A percentile compares a stretch with the other conserved stretches of the same genome.
These are phyloP conservation scores for Saccharomycopsis synnaedendra DNA, from an alignment of 805 yeast genomes.

Conservation along the genomic window DNA sequence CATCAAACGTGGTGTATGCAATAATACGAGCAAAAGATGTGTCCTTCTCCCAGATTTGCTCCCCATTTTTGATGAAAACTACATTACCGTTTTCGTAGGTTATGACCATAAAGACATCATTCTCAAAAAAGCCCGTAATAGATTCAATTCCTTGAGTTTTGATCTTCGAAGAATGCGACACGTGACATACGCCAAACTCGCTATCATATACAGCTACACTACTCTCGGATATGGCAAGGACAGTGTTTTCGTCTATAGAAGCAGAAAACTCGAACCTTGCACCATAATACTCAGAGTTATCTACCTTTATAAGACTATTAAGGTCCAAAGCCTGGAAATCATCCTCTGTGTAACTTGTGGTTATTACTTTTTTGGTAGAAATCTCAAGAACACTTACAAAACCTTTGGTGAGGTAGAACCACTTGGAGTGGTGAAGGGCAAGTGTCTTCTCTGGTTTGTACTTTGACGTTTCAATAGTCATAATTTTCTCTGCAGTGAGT, in stretches of 20 bases:
- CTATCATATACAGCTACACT: constrained; percentile 18
- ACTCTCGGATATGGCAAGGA: constrained; percentile 16
- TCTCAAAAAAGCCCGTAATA: background rate
- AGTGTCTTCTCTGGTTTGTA: too few relatives aligned
- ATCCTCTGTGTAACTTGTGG: background rate
- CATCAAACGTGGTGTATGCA: constrained; percentile 25
- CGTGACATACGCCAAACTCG: constrained; percentile 9
- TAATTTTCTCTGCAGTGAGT: too few relatives aligned
- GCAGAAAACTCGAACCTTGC: background rate
- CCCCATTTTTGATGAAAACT: constrained; percentile 16
- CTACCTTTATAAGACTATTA: constrained; percentile 6
- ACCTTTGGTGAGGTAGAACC: constrained; percentile 2
- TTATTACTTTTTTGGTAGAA: too few relatives aligned
- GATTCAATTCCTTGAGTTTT: background rate
- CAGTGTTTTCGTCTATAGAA: constrained; percentile 17
- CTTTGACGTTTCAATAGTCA: too few relatives aligned
- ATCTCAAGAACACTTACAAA: too few relatives aligned
- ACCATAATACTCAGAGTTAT: constrained; percentile 11
- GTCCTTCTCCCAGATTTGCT: constrained; percentile 31
- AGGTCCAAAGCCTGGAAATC: constrained; percentile 7
- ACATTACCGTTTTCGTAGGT: constrained; percentile 3
- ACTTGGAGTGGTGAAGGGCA: constrained; percentile 13
- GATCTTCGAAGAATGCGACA: background rate
- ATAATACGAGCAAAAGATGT: constrained; percentile 29
- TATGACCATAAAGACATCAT: background rate